Evolutionary conservation across 2,329 filamentous ascomycete species (phyloP).

Genomic region (Arthrinium puccinioides): DNA sequence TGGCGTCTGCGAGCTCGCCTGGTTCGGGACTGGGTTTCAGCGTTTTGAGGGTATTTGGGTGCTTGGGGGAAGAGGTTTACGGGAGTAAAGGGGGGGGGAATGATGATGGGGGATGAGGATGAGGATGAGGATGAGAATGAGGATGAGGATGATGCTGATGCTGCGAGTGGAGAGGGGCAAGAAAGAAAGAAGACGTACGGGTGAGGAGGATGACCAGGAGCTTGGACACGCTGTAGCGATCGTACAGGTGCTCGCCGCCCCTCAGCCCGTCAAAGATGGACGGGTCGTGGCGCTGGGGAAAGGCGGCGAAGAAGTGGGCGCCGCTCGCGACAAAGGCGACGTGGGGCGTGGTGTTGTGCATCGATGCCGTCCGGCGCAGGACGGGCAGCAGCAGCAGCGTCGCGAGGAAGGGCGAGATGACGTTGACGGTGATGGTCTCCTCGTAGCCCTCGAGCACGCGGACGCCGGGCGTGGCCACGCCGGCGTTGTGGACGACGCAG

Average conservation of each 20-base stretch:
- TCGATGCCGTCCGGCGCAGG: slow-evolving; percentile 26
- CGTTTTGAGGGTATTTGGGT: slow-evolving; percentile 20
- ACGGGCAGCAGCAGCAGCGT: slow-evolving; percentile 32
- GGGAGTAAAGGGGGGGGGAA: slow-evolving; percentile 27
- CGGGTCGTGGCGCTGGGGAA: no score
- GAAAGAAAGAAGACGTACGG: no score
- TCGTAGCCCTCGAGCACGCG: slow-evolving; percentile 4
- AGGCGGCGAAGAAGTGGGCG: no score
- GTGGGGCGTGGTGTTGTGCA: slow-evolving; percentile 24
- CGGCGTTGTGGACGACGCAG: no score
- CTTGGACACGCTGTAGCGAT: no score
- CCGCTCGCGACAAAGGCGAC: slow-evolving; percentile 29
- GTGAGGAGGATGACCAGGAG: no score
- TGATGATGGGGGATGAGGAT: no score
- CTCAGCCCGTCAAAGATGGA: no score
- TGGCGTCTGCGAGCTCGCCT: slow-evolving; percentile 21
- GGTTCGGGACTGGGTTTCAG: slow-evolving; percentile 15
- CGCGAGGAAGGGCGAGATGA: slow-evolving; percentile 36
- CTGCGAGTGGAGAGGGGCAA: no score
- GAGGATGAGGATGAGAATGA: no score
- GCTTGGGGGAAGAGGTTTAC: slow-evolving; percentile 22
- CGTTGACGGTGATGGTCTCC: slow-evolving; percentile 33
- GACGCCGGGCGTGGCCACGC: not conserved
- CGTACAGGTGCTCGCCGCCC: no score
- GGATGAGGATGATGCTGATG: no score